Evolutionary conservation across 805 yeast genomes (phyloP).

Genomic region (Hagleromyces aurorensis): DNA sequence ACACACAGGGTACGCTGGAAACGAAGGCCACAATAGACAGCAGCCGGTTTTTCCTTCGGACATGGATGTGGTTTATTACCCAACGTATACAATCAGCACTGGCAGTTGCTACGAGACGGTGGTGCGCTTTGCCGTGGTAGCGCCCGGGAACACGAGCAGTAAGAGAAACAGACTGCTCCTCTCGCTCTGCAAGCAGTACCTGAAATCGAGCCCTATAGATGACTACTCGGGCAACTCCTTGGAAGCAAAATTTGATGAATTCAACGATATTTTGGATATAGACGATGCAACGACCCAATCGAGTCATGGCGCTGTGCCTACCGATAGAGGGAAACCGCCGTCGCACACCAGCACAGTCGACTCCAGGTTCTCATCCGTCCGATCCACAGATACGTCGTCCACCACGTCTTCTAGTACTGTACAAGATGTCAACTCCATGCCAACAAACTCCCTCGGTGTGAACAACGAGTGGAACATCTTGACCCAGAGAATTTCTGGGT

Average conservation of each 20-base stretch:
- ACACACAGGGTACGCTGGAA: slow-evolving; percentile 2
- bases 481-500: slow-evolving; percentile 58
- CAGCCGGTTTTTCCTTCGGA: slow-evolving; percentile 42
- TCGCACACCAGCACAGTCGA: too few species aligned
- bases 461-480: slow-evolving; percentile 40
- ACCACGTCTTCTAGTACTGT: too few species aligned
- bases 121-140: slow-evolving; percentile 61
- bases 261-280: slow-evolving; percentile 3
- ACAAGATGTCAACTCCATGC: too few species aligned
- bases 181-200: slow-evolving; percentile 55
- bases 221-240: slow-evolving; percentile 3
- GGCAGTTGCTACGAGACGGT: slow-evolving; percentile 41
- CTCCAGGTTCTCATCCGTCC: too few species aligned
- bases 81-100: slow-evolving; percentile 41
- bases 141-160: slow-evolving; percentile 57
- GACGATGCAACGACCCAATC: slow-evolving; percentile 11
- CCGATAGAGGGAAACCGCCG: too few species aligned
- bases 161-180: slow-evolving; percentile 65
- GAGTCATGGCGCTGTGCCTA: slow-evolving; percentile 7
- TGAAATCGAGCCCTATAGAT: slow-evolving; percentile 11
- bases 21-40: slow-evolving; percentile 6
- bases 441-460: too few species aligned
- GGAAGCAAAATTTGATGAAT: slow-evolving; percentile 6
- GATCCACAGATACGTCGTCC: too few species aligned
- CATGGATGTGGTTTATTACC: slow-evolving; percentile 53